Evolutionary conservation across 108 stramenopile species (phyloP).

Genomic region (Nitzschia putrida): DNA sequence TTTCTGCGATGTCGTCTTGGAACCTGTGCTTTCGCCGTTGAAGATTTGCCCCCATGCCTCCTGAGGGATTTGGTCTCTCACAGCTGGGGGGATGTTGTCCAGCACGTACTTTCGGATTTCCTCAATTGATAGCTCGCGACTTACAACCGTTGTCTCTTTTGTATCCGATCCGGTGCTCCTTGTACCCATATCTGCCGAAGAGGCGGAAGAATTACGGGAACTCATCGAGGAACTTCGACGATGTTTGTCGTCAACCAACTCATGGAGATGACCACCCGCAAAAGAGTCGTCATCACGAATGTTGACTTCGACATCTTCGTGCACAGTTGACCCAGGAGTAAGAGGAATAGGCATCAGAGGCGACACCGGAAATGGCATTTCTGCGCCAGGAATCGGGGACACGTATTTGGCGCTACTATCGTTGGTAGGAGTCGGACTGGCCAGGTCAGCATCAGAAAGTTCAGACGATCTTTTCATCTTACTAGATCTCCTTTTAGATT

Average conservation of each 20-base stretch:
- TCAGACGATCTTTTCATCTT: neutral
- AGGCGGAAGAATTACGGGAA: neutral
- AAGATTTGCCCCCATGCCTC: slow-evolving; percentile 34
- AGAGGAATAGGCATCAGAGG: neutral
- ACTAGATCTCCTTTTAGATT: neutral
- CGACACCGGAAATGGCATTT: neutral
- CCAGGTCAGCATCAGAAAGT: neutral
- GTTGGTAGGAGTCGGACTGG: neutral
- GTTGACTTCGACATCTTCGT: neutral
- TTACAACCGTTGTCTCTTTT: slow-evolving; percentile 2
- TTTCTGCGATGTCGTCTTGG: slow-evolving; percentile 1
- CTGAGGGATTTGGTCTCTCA: slow-evolving; percentile 30
- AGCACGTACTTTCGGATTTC: slow-evolving; percentile 29
- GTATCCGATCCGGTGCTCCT: slow-evolving; percentile 8
- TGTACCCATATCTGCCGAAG: neutral
- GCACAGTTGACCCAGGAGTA: neutral
- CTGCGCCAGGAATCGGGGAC: neutral
- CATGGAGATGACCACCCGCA: slow-evolving; percentile 11
- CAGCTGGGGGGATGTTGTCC: slow-evolving; percentile 19
- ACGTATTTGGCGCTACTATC: neutral
- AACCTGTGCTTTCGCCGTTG: slow-evolving; percentile 1
- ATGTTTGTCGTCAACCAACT: slow-evolving; percentile 11
- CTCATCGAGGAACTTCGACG: neutral
- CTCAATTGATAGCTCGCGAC: slow-evolving; percentile 21
- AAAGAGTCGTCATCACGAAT: slow-evolving; percentile 18